These are phyloP conservation scores for Penicillium sp. DNA, from an alignment of 2,329 filamentous ascomycete genomes.

Conservation along the genomic window DNA sequence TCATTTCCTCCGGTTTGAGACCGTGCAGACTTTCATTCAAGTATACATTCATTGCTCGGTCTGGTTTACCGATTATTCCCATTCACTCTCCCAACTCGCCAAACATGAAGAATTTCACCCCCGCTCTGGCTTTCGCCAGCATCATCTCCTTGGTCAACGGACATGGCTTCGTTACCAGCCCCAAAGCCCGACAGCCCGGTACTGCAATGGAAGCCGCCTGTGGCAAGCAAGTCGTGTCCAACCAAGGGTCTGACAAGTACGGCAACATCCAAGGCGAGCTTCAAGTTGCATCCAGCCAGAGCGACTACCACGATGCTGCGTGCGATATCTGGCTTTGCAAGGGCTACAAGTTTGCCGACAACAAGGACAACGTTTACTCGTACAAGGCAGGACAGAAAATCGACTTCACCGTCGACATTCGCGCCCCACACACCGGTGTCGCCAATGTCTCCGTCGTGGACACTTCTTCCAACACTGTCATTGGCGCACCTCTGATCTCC, in stretches of 20 bases:
- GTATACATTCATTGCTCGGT: conserved; percentile 17
- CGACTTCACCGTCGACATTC: conserved; percentile 45
- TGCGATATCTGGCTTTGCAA: conserved; percentile 59
- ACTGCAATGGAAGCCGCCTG: conserved; percentile 53
- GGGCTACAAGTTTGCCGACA: conserved; percentile 58
- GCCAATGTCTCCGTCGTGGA: conserved; percentile 53
- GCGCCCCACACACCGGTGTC: conserved; percentile 48
- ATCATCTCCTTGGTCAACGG: conserved; percentile 49
- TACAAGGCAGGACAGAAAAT: conserved; percentile 51
- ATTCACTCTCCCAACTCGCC: conserved; percentile 34
- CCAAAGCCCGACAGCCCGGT: conserved; percentile 52
- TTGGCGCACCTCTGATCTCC: conserved; percentile 35
- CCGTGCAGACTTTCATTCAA: conserved; percentile 17
- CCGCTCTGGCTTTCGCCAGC: conserved; percentile 44
- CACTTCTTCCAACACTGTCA: conserved; percentile 42
- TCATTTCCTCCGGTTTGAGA: conserved; percentile 23
- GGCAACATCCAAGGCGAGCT: conserved; percentile 58
- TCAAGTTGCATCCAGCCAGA: conserved; percentile 49
- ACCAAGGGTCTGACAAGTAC: conserved; percentile 54
- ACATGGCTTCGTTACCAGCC: conserved; percentile 54
- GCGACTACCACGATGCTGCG: conserved; percentile 47
- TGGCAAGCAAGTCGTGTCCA: conserved; percentile 54
- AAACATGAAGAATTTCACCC: conserved; percentile 39
- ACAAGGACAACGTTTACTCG: conserved; percentile 51
- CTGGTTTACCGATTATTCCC: conserved; percentile 20